A percentile compares a stretch with the other conserved stretches of the same genome.
Evolutionary conservation across 768 basidiomycete species (phyloP).

Genomic region (Mycena rosella): DNA sequence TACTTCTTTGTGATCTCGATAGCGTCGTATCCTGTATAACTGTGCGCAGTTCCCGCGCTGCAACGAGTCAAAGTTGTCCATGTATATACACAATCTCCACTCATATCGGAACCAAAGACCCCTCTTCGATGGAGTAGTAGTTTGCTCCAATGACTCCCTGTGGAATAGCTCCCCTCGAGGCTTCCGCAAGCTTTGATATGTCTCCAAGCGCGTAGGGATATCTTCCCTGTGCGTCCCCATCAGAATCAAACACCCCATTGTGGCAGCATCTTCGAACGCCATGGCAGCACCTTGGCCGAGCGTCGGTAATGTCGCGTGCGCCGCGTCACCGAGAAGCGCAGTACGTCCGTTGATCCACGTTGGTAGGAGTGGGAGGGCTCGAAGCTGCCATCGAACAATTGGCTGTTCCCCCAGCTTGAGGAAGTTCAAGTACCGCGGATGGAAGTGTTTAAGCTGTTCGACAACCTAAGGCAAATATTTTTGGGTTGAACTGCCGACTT

Average conservation of each 20-base stretch:
- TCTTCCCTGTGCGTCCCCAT: conserved; percentile 18
- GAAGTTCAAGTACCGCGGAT: conserved; percentile 28
- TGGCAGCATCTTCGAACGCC: conserved; percentile 40
- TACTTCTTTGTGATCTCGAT: too few species aligned
- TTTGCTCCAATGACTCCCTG: conserved; percentile 30
- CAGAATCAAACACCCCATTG: conserved; percentile 24
- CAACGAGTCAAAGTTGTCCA: too few species aligned
- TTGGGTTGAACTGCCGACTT: too few species aligned
- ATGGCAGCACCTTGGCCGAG: too few species aligned
- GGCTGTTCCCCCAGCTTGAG: conserved; percentile 25
- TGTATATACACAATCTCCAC: too few species aligned
- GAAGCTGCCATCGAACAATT: conserved; percentile 28
- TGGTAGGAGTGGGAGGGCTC: conserved; percentile 20
- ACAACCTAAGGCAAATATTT: too few species aligned
- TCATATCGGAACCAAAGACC: conserved; percentile 16
- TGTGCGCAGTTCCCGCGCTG: too few species aligned
- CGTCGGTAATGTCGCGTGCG: conserved; percentile 44
- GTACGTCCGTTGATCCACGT: conserved; percentile 30
- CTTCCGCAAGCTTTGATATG: conserved; percentile 26
- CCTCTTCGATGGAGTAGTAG: conserved; percentile 21
- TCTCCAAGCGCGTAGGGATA: conserved; percentile 22
- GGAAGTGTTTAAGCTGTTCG: conserved; percentile 26
- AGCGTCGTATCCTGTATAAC: too few species aligned
- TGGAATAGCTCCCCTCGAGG: conserved; percentile 30
- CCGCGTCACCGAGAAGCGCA: conserved; percentile 25